Conservation (phyloP, 805 yeast genomes). For the Candida boleticola region DNA sequence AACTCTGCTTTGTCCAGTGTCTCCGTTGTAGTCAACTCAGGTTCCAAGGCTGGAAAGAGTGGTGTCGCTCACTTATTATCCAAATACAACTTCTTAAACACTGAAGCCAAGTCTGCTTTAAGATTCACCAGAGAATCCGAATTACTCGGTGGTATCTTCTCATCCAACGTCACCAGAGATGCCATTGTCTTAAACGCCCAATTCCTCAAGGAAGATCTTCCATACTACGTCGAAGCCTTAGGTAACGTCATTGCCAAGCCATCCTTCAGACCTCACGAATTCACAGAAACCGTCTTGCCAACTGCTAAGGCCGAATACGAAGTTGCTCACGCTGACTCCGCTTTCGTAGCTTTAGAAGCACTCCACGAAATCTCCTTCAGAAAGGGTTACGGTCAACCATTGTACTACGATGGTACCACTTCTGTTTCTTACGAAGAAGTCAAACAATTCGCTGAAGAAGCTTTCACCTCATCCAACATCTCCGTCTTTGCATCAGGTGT, state of each 20-base stretch:
- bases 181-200: constrained; percentile 73
- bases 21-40: constrained; percentile 81
- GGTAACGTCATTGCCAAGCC: constrained; percentile 72
- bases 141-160: constrained; percentile 81
- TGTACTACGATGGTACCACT: constrained; percentile 66
- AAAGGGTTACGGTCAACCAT: constrained; percentile 82
- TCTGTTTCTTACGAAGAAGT: constrained; percentile 60
- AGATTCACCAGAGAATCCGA: constrained; percentile 94
- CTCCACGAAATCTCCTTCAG: constrained; percentile 82
- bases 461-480: constrained; percentile 68
- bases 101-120: constrained; percentile 79
- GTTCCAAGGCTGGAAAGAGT: constrained; percentile 70
- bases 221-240: constrained; percentile 84
- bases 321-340: constrained; percentile 50
- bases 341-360: constrained; percentile 67
- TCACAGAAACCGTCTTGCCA: constrained; percentile 78
- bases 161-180: constrained; percentile 77
- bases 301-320: constrained; percentile 63
- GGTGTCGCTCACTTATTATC: constrained; percentile 87
- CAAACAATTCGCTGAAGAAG: constrained; percentile 60
- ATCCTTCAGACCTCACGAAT: constrained; percentile 79
- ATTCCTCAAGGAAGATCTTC: constrained; percentile 85
- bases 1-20: constrained; percentile 66
- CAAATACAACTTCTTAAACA: constrained; percentile 81
- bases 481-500: constrained; percentile 75